A percentile compares a stretch with the other conserved stretches of the same genome.
Evolutionary conservation across 768 basidiomycete species (phyloP).

Genomic region (Kockovaella imperatae): DNA sequence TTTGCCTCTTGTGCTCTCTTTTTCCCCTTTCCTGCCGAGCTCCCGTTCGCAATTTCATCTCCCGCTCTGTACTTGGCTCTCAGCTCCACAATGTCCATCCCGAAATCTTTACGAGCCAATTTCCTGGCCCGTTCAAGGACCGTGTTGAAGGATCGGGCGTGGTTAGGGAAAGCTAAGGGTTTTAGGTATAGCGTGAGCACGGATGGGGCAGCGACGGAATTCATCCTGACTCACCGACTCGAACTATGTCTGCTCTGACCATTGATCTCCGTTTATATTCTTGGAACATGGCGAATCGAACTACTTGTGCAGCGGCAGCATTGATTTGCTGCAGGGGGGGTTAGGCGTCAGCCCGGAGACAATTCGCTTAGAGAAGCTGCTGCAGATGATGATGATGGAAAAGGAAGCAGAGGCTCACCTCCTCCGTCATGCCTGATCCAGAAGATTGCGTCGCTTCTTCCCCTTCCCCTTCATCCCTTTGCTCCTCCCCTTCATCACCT

Average conservation of each 20-base stretch:
- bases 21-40: conserved; percentile 19
- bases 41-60: conserved; percentile 8
- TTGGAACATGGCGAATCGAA: conserved; percentile 70
- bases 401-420: conserved; percentile 5
- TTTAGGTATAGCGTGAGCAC: background rate
- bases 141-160: conserved; percentile 56
- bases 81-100: conserved; percentile 77
- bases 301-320: conserved; percentile 64
- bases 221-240: conserved; percentile 55
- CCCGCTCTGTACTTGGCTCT: conserved; percentile 37
- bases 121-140: conserved; percentile 61
- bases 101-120: conserved; percentile 60
- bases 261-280: conserved; percentile 64
- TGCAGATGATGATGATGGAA: background rate
- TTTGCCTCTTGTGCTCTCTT: conserved; percentile 51
- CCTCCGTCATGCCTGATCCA: conserved; percentile 12
- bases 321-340: conserved; percentile 52
- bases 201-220: background rate
- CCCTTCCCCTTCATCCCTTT: conserved; percentile 1
- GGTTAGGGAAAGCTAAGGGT: conserved; percentile 52
- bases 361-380: no score
- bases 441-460: conserved; percentile 1
- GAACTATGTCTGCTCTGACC: conserved; percentile 74
- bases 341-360: background rate
- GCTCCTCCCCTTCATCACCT: conserved; percentile 7